These are phyloP conservation scores for Moesziomyces parantarcticus DNA, from an alignment of 1,284 basidiomycete species.

Conservation along the genomic window DNA sequence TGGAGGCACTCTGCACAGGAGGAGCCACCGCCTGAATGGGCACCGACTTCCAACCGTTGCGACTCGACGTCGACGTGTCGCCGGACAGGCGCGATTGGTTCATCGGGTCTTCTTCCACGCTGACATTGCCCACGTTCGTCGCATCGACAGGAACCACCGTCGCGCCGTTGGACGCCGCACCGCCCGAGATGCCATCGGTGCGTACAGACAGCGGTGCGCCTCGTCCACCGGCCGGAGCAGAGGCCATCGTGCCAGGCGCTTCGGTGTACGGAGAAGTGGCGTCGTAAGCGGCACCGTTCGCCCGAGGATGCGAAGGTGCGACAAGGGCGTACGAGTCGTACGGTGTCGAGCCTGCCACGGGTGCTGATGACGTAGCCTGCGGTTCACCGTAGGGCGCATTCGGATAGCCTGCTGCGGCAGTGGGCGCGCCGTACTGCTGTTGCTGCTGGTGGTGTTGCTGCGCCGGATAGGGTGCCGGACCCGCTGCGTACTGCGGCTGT, in stretches of 20 bases:
- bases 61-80: slow-evolving; percentile 28
- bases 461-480: not conserved
- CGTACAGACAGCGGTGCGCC: slow-evolving; percentile 20
- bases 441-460: slow-evolving; percentile 20
- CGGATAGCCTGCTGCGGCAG: not conserved
- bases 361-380: slow-evolving; percentile 6
- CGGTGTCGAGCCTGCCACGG: slow-evolving; percentile 4
- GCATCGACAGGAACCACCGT: slow-evolving; percentile 1
- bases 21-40: slow-evolving; percentile 28
- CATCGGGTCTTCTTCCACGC: slow-evolving; percentile 20
- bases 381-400: slow-evolving; percentile 23
- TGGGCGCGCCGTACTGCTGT: slow-evolving; percentile 6
- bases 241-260: not conserved
- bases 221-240: slow-evolving; percentile 6
- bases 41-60: slow-evolving; percentile 27
- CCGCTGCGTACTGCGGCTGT: slow-evolving; percentile 7
- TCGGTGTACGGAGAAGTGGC: slow-evolving; percentile 7
- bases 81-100: slow-evolving; percentile 18
- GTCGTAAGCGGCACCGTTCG: slow-evolving; percentile 8
- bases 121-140: slow-evolving; percentile 1
- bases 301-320: slow-evolving; percentile 8
- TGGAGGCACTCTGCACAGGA: slow-evolving; percentile 9
- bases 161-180: slow-evolving; percentile 6
- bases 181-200: slow-evolving; percentile 21
- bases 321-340: slow-evolving; percentile 20